Percentiles rank a stretch among this genome's conserved stretches.
Conservation (phyloP, 768 basidiomycete genomes). For the Neoboletus brunneissimus region DNA sequence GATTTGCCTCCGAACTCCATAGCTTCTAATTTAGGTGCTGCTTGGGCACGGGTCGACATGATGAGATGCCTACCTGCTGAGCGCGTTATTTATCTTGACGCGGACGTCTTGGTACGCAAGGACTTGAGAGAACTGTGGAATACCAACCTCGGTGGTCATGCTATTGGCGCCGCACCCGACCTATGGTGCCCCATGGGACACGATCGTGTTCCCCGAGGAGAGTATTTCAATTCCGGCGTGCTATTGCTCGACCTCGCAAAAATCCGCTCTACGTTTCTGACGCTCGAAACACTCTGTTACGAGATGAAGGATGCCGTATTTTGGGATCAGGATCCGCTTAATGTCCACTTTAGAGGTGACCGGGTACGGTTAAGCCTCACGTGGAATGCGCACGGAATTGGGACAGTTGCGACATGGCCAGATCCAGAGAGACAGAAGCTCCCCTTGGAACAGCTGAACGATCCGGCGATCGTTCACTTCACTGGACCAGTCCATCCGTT, state of each 20-base stretch:
- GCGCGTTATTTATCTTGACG: not conserved
- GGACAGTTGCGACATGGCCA: not conserved
- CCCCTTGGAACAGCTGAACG: not conserved
- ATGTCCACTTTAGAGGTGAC: not conserved
- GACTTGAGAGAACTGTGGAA: not conserved
- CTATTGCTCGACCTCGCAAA: not conserved
- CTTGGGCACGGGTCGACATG: not conserved
- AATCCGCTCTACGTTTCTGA: not conserved
- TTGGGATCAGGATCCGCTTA: not conserved
- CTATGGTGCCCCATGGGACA: not conserved
- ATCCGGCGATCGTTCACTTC: not conserved
- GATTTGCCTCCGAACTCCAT: not conserved
- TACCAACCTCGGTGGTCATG: not conserved
- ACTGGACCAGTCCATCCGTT: not conserved
- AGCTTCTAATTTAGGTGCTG: not conserved
- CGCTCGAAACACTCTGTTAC: not conserved
- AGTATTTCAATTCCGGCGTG: not conserved
- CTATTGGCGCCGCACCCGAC: not conserved
- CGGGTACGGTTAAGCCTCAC: not conserved
- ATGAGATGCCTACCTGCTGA: not conserved
- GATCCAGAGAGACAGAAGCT: not conserved
- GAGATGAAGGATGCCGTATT: not conserved
- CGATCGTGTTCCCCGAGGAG: not conserved
- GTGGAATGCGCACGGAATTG: not conserved
- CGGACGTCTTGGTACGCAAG: not conserved